Evolutionary conservation across 129 eudicot genomes (phyloP), one percentile per base, ranked within the genome.

Genomic region (Sambucus nigra): DNA sequence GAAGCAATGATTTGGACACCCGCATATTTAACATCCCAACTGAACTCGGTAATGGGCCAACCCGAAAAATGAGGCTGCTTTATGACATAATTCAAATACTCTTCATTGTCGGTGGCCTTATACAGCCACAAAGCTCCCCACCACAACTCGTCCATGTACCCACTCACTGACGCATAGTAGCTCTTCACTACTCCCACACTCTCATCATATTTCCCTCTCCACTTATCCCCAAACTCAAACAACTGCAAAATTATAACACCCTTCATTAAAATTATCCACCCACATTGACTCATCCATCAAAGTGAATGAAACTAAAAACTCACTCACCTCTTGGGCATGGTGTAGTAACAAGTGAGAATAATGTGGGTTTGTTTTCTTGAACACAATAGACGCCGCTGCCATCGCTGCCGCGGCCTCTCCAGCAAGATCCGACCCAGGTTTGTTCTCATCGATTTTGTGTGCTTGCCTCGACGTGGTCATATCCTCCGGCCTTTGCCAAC

Each of bases 401-500:
- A 88, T 69, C 0, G 97, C 97, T 0, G 97, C 97, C 4, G 93
- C 86, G 0, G 97, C 81, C 69, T 88, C 97, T 31, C 80, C 95
- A 50, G 85, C 97, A 24, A 88, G 80, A 68, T 88, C 97, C 5
- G 95, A 80, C 5, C 97, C 97, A 0, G 97, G 97, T 39, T 84
- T 75, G 12, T 65, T 58, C 76, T 80, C 92, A 46, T 88, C 95
- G 6, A 88, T 70, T 70, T 73, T 75, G 47, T 78, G 78, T 0
- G 95, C 94, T 24, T 69, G 92, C 22, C 95, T 68, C 0, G 95
- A 84, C 7, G 97, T 88, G 0, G 95, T 88, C 97, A 88, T 80
- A 48, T 88, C 97, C 83, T 84, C 97, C 39, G 88, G 88, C 49
- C 93, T 55, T 49, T 88, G 97, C 97, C 97, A 84, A 38, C 95